Evolutionary conservation across 2,329 filamentous ascomycete species (phyloP), one percentile per base, ranked within the genome.

Genomic region (Claviceps quebecensis): DNA sequence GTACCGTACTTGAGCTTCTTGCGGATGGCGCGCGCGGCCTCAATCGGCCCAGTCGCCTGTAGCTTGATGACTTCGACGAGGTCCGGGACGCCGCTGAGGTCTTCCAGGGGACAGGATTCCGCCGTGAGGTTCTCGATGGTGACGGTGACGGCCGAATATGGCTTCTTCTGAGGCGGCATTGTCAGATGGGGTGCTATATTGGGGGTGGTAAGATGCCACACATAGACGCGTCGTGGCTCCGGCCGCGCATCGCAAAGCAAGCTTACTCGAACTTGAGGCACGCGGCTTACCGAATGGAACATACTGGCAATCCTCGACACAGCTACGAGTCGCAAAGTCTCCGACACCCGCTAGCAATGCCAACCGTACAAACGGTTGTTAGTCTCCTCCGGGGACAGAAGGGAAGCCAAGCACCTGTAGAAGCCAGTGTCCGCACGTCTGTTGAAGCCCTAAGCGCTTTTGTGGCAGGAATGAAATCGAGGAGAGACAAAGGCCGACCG

Each of bases 1-100:
- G 82, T 95, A 60, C 93, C 93, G 68, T 98, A 97, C 72, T 98
- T 98, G 76, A 98, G 80, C 73, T 97, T 97, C 78, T 98, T 98
- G 54, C 93, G 82, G 60, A 98, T 79, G 47, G 93, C 90, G 63
- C 93, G 81, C 50, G 91, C 88, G 53, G 90, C 90, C 72, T 98
- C 93, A 13, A 81, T 78, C 1, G 93, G 88, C 0, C 93, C 93
- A 6, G 86, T 86, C 26, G 78, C 76, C 68, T 98, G 93, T 53
- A 98, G 81, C 57, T 86, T 85, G 64, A 98, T 87, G 52, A 93
- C 88, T 67, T 98, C 93, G 56, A 97, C 87, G 23, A 98, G 80
- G 61, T 97, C 90, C 41, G 91, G 87, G 57, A 98, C 88, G 23
- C 91, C 93, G 60, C 87, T 85, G 39, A 94, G 74, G 65, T 97